Evolutionary conservation across 441 rosid species (phyloP), one percentile per base, ranked within the genome.

Genomic region (Erysimum cheiri): DNA sequence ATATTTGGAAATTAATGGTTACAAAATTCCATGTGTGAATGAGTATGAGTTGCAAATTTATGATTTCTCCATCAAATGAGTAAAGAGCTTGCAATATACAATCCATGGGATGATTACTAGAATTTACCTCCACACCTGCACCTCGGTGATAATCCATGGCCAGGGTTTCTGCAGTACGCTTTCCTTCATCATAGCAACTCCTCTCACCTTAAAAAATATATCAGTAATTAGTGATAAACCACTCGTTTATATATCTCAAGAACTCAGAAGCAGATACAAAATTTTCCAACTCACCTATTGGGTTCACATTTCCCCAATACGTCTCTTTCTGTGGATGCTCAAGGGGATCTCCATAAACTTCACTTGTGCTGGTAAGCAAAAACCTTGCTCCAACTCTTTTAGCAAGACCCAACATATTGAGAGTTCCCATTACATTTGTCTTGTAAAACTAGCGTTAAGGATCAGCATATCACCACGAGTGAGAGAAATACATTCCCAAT

Each of bases 401-500:
- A 3, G 98, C 98, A 70, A 94, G 85, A 35, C 97, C 98, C 92
- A 94, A 66, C 97, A 94, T 88, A 70, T 94, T 91, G 62, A 94
- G 88, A n/a, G 97, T 94, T 8, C 98, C 98, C 97, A 94, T 87
- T 77, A 91, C 98, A 85, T 94, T 94, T 3, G 97, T 94, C 93
- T 94, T 94, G 96, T 94, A 58, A 73, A 76, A 54, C 31, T 70
- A 68, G 47, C 28, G 87, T 88, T 62, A 94, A 86, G 96, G 88
- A 83, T 80, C 76, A 4, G 31, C 72, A 56, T 29, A 64, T 24
- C 10, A 11, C 59, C 22, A 58, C 37, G 46, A 22, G 2, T 22
- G 39, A 55, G 14, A 11, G 9, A 32, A 40, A 14, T 26, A 9
- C 8, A 26, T 39, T 35, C 32, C 48, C 31, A 59, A 24, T 50